Conservation (phyloP, 768 basidiomycete genomes). For the Porpolomopsis calyptriformis region DNA sequence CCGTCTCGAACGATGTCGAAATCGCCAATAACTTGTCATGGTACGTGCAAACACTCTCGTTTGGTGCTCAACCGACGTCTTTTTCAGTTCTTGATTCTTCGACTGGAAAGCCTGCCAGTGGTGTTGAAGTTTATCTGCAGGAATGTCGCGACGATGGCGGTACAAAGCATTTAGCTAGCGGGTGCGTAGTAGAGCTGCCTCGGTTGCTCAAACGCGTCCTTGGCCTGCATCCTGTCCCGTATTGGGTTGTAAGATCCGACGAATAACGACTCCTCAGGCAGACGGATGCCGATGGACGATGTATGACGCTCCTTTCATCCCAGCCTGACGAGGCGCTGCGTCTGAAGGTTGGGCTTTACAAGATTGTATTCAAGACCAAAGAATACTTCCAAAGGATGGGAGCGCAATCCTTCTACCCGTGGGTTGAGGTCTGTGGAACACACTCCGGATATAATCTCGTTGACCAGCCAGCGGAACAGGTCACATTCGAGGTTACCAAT, state of each 20-base stretch:
- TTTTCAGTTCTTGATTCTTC: slow-evolving; percentile 75
- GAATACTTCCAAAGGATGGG: slow-evolving; percentile 63
- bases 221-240: not conserved
- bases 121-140: slow-evolving; percentile 57
- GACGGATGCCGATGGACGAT: slow-evolving; percentile 79
- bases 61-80: not conserved
- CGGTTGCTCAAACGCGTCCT: not conserved
- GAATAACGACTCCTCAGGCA: slow-evolving; percentile 28
- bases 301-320: slow-evolving; percentile 50
- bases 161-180: slow-evolving; percentile 38
- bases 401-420: slow-evolving; percentile 75
- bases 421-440: slow-evolving; percentile 58
- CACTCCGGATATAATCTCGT: not conserved
- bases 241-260: not conserved
- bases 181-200: slow-evolving; percentile 34
- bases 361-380: slow-evolving; percentile 75
- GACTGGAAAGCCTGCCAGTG: slow-evolving; percentile 68
- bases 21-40: slow-evolving; percentile 89
- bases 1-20: slow-evolving; percentile 43
- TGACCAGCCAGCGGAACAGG: slow-evolving; percentile 33
- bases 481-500: slow-evolving; percentile 63
- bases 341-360: slow-evolving; percentile 60
- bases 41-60: slow-evolving; percentile 27
- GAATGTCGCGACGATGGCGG: slow-evolving; percentile 26
- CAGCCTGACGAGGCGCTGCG: slow-evolving; percentile 33